A percentile compares a stretch with the other conserved stretches of the same genome.
Evolutionary conservation across 2,329 filamentous ascomycete species (phyloP).

Genomic region (Cercospora sesami): DNA sequence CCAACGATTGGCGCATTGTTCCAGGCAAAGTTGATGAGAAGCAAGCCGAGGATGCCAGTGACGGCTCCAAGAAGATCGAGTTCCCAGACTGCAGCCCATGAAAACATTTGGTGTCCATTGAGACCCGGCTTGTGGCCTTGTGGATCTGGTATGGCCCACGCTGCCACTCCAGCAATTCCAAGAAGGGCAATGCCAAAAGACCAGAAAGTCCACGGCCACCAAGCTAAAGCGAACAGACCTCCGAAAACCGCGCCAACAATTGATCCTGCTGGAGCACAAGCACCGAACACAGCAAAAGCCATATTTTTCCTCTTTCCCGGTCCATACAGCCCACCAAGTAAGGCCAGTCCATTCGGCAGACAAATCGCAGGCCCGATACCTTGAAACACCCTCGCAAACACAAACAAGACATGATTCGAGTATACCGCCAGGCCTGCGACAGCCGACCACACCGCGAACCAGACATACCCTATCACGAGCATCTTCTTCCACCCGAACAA

Average conservation of each 20-base stretch:
- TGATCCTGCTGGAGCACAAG: slow-evolving; percentile 39
- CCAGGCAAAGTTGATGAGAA: slow-evolving; percentile 37
- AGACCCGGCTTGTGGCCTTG: slow-evolving; percentile 26
- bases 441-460: slow-evolving; percentile 45
- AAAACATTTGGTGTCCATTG: slow-evolving; percentile 16
- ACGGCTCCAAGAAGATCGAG: slow-evolving; percentile 34
- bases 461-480: slow-evolving; percentile 44
- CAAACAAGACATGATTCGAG: slow-evolving; percentile 35
- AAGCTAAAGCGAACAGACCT: slow-evolving; percentile 37
- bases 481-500: slow-evolving; percentile 47
- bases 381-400: slow-evolving; percentile 42
- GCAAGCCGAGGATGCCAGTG: slow-evolving; percentile 33
- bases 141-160: slow-evolving; percentile 31
- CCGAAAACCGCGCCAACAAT: slow-evolving; percentile 39
- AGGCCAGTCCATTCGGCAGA: slow-evolving; percentile 41
- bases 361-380: slow-evolving; percentile 42
- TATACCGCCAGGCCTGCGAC: slow-evolving; percentile 44
- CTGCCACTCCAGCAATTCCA: slow-evolving; percentile 25
- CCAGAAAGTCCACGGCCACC: slow-evolving; percentile 37
- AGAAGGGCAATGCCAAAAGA: slow-evolving; percentile 25
- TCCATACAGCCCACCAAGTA: slow-evolving; percentile 39
- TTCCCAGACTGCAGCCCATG: slow-evolving; percentile 20
- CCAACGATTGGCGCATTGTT: slow-evolving; percentile 38
- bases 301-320: slow-evolving; percentile 42
- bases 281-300: slow-evolving; percentile 42